phyloP scores from a whole-genome alignment of 495 filamentous ascomycete species.

The Sporormia fimetaria region DNA sequence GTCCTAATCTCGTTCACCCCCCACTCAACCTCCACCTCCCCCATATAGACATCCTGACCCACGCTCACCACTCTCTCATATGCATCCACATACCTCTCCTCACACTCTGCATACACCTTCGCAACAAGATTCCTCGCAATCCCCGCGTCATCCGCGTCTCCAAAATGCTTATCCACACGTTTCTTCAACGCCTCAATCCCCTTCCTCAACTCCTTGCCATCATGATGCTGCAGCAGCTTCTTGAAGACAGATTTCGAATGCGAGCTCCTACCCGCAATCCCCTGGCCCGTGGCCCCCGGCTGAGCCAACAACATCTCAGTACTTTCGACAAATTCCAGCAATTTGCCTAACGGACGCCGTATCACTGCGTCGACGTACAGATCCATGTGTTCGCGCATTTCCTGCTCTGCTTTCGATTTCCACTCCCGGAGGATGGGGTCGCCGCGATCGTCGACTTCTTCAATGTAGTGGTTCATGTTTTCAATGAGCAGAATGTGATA shows the following conservation, averaged over 20 bases:
- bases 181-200: constrained; percentile 79
- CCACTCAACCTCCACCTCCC: constrained; percentile 47
- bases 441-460: constrained; percentile 69
- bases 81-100: constrained; percentile 62
- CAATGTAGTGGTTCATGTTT: constrained; percentile 95
- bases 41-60: constrained; percentile 50
- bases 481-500: constrained; percentile 95
- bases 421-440: constrained; percentile 71
- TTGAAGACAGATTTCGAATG: constrained; percentile 72
- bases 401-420: constrained; percentile 60
- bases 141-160: constrained; percentile 65
- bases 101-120: constrained; percentile 71
- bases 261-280: constrained; percentile 59
- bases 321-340: constrained; percentile 74
- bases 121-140: constrained; percentile 57
- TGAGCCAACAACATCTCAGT: constrained; percentile 55
- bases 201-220: constrained; percentile 68
- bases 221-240: constrained; percentile 69
- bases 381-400: constrained; percentile 78
- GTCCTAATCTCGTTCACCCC: constrained; percentile 15
- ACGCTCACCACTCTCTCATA: constrained; percentile 59
- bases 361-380: constrained; percentile 82
- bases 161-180: constrained; percentile 93
- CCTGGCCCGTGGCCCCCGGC: constrained; percentile 34
- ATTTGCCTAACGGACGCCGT: constrained; percentile 73